phyloP scores from a whole-genome alignment of 164 flowering plant species.

The Nelumbo lutea region DNA sequence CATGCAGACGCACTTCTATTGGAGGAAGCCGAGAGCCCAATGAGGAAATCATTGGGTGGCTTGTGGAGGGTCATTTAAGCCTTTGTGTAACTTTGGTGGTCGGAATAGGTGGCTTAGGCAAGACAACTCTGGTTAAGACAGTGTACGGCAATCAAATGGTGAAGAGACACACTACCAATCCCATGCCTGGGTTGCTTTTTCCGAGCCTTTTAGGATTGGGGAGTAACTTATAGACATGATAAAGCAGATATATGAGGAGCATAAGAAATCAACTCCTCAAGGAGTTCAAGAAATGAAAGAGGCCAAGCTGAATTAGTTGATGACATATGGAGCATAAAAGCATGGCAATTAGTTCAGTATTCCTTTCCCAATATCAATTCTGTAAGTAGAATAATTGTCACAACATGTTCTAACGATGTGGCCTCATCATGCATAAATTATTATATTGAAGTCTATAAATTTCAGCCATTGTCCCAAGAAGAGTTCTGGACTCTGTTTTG shows the following conservation, averaged over 20 bases:
- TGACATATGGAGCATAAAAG: conserved; percentile 19
- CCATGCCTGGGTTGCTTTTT: background rate
- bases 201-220: background rate
- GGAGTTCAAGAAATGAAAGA: background rate
- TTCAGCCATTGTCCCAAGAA: background rate
- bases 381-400: conserved; percentile 22
- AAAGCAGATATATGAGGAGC: background rate
- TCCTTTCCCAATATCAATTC: conserved; percentile 11
- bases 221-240: background rate
- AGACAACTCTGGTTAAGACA: background rate
- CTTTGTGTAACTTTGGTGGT: no score
- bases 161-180: no score
- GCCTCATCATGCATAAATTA: background rate
- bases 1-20: no score
- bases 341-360: conserved; percentile 18
- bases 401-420: conserved; percentile 16
- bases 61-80: no score
- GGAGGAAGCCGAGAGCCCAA: no score
- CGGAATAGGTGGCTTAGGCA: no score
- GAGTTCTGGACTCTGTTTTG: conserved; percentile 14
- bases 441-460: conserved; percentile 5
- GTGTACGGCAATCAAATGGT: no score
- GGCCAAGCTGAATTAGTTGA: conserved; percentile 10
- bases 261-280: background rate
- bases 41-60: no score